A percentile compares a stretch with the other conserved stretches of the same genome.
Evolutionary conservation across 345 rosid species (phyloP).

Genomic region (Conringia planisiliqua): DNA sequence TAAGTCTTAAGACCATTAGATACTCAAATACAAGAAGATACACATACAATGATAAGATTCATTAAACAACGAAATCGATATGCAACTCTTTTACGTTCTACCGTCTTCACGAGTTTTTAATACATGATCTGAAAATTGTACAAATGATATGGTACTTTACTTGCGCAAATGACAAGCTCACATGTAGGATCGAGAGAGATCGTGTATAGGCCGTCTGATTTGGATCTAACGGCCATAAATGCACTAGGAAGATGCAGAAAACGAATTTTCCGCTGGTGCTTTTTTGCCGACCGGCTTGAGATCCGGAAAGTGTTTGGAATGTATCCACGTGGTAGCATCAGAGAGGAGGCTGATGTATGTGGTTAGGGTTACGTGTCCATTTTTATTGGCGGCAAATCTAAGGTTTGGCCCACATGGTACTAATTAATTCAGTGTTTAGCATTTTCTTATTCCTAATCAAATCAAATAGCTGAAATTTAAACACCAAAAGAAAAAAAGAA

Average conservation of each 20-base stretch:
- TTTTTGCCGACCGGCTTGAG: conserved; percentile 30
- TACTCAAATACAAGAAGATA: not conserved
- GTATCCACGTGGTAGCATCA: conserved; percentile 19
- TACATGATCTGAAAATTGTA: not conserved
- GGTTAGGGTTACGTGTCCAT: conserved; percentile 16
- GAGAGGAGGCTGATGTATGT: conserved; percentile 17
- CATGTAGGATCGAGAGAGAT: conserved; percentile 23
- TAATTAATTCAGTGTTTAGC: not conserved
- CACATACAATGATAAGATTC: not conserved
- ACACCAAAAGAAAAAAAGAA: not conserved
- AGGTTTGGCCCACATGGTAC: conserved; percentile 27
- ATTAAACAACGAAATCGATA: not conserved
- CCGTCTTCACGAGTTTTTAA: not conserved
- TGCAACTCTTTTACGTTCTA: not conserved
- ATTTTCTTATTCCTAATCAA: not conserved
- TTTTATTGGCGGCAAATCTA: conserved; percentile 26
- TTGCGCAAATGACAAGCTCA: conserved; percentile 25
- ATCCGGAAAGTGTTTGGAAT: conserved; percentile 27
- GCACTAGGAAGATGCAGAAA: not conserved
- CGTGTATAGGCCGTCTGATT: conserved; percentile 22
- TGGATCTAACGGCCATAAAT: conserved; percentile 27
- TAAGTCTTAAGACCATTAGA: not conserved
- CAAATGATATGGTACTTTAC: conserved; percentile 12
- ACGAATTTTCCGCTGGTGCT: conserved; percentile 7
- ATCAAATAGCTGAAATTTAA: not conserved